Base-by-base conservation (phyloP, 441 rosid species). In the Populus hybrid region DNA sequence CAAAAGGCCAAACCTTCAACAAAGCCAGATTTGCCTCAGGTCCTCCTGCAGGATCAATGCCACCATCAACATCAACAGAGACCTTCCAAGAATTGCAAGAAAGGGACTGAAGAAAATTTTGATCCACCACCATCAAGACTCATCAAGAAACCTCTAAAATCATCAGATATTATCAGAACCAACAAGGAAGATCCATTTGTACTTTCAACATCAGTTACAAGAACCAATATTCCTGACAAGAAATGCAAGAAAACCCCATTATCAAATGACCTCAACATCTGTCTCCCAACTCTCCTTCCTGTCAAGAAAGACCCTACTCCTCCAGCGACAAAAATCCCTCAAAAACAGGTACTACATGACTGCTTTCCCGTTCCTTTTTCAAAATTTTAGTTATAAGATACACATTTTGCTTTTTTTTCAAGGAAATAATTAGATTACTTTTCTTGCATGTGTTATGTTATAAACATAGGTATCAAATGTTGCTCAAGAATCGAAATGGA, bases 261-360 rank as follows among this genome's bases (percentile, higher is more conserved):
- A 4, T 84, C 88, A 63, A 84, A 75, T n/a, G 76, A 86, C 18
- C 86, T 89, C 3, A 80, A 79, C 70, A 28, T 67, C 36, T 16
- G n/a, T 67, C 87, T 86, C 59, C 89, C 35, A 26, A 12, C n/a
- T 67, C 86, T 88, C 64, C 89, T 89, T 73, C 90, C 93, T 1
- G 85, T 88, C 76, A 95, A 90, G 87, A 95, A 83, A 84, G 87
- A 85, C 70, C 90, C 89, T 30, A 78, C 83, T 78, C 85, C 90
- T 40, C 88, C 86, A 8, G 81, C 85, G 28, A 84, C 87, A 3
- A 79, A 80, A 81, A 72, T 80, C 53, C 83, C 83, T 76, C 85
- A 75, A 67, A 90, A 90, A 71, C 90, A 87, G 92, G 98, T 92
- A 82, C 3, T 12, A 3, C 36, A n/a, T 18, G 70, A 2, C 40